These are phyloP conservation scores for Pyrenophora graminea DNA, from an alignment of 2,329 filamentous ascomycete species.

Conservation along the genomic window DNA sequence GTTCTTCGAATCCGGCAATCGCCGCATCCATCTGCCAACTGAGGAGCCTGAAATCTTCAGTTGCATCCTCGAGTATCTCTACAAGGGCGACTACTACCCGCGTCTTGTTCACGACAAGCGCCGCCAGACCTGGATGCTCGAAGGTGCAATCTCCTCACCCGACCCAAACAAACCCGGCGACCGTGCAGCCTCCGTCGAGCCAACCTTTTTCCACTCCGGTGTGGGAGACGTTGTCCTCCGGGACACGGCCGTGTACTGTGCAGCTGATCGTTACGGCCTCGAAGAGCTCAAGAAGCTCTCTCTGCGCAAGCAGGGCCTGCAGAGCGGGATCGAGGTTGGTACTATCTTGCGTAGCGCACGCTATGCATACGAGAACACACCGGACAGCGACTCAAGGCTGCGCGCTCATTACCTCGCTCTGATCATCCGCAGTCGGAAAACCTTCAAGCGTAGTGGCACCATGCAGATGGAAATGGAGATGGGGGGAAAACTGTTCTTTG, in stretches of 20 bases:
- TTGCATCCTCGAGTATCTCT: constrained; percentile 92
- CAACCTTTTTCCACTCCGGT: constrained; percentile 77
- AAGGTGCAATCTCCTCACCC: constrained; percentile 67
- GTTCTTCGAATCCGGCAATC: constrained; percentile 70
- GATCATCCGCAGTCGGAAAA: constrained; percentile 96
- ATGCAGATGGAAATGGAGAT: constrained; percentile 99
- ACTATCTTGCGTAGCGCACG: constrained; percentile 90
- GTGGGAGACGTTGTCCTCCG: constrained; percentile 78
- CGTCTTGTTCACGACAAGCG: constrained; percentile 85
- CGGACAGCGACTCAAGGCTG: constrained; percentile 87
- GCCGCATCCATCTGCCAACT: constrained; percentile 77
- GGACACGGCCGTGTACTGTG: constrained; percentile 93
- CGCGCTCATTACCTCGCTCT: constrained; percentile 96
- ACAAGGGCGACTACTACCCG: constrained; percentile 95
- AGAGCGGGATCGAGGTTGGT: constrained; percentile 87
- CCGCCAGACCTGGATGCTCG: constrained; percentile 86
- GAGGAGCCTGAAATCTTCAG: constrained; percentile 91
- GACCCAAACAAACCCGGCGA: constrained; percentile 59
- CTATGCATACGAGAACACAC: constrained; percentile 94
- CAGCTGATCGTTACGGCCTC: constrained; percentile 86
- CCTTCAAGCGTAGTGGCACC: constrained; percentile 96
- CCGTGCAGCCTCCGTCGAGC: constrained; percentile 64
- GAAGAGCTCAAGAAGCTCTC: constrained; percentile 90
- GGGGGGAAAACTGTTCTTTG: constrained; percentile 94
- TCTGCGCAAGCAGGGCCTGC: constrained; percentile 91